These are phyloP conservation scores for Cladosporium sp. DNA, from an alignment of 2,329 filamentous ascomycete genomes.

Conservation along the genomic window DNA sequence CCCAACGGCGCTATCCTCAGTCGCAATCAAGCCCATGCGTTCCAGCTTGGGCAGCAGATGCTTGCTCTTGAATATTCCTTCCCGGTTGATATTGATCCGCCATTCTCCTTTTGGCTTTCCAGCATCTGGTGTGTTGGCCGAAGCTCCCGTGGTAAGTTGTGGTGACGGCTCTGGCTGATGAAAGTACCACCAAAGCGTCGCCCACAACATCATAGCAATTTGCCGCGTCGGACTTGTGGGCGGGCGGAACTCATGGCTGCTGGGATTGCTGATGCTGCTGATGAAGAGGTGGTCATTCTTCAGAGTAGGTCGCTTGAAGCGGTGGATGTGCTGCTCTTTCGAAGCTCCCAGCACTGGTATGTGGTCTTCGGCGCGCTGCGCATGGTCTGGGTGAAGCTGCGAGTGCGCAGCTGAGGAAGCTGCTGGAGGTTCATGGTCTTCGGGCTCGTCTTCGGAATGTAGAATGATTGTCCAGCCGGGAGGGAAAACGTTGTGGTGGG, in stretches of 20 bases:
- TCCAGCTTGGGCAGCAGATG: conserved; percentile 88
- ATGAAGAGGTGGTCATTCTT: conserved; percentile 83
- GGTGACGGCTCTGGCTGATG: conserved; percentile 75
- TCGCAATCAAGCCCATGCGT: conserved; percentile 83
- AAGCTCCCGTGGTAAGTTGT: conserved; percentile 62
- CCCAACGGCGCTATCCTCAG: conserved; percentile 73
- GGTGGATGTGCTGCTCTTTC: conserved; percentile 52
- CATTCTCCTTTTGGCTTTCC: conserved; percentile 83
- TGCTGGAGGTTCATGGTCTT: conserved; percentile 21
- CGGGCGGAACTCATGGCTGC: conserved; percentile 75
- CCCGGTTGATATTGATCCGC: conserved; percentile 78
- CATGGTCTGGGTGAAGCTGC: conserved; percentile 18
- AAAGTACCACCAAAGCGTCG: conserved; percentile 96
- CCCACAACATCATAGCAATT: conserved; percentile 96
- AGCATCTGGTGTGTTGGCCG: conserved; percentile 61
- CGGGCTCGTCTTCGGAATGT: conserved; percentile 62
- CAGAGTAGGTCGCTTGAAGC: conserved; percentile 74
- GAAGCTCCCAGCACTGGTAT: conserved; percentile 17
- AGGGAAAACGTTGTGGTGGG: conserved; percentile 70
- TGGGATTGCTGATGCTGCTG: conserved; percentile 84
- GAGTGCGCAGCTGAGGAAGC: conserved; percentile 19
- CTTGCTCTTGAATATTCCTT: conserved; percentile 82
- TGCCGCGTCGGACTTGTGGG: conserved; percentile 79
- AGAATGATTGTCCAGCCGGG: conserved; percentile 89
- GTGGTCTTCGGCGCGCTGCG: conserved; percentile 32